Evolutionary conservation across 257 asterid genomes (phyloP), one percentile per base, ranked within the genome.

Genomic region (Solanum gandarillasii): DNA sequence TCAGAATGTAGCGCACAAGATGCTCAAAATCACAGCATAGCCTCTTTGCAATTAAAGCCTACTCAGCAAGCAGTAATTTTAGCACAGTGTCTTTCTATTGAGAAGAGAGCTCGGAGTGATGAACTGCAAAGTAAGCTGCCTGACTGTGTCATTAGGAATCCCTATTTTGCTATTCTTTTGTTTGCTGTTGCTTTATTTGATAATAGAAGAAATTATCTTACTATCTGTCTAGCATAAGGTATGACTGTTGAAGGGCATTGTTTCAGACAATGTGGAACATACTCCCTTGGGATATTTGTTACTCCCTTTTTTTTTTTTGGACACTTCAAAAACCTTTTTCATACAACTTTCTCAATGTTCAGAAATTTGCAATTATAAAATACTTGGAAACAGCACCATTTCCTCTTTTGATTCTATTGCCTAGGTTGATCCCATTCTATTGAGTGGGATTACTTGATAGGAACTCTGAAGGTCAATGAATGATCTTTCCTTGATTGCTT

Each of bases 11-110:
- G 78, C 83, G 91, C 88, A 85, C 90, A 86, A 89, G 89, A 87
- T 86, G 91, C 75, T 78, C 89, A 91, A 58, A 72, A 87, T 85
- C 86, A 70, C 88, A 90, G 90, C 85, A 83, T 89, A 76, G 91
- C 92, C 87, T 88, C 92, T 89, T 87, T 90, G 86, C 93, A 88
- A 72, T 88, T 97, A 91, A 94, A 90, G 89, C 92, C 94, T 62
- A 87, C 92, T 52, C 98, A 97, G 88, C 99, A 97, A 91, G 97
- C 97, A 84, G 91, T 95, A 87, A 85, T 97, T 90, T 90, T 97
- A 89, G 98, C 98, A 12, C 94, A 90, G 12, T 97, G 98, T 88
- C 90, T 93, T 89, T 88, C 91, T 76, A 91, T 95, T 78, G 94
- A 95, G 95, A 95, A 92, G 91, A 90, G 90, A 75, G 91, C 94